A percentile compares a stretch with the other conserved stretches of the same genome.
Conservation (phyloP, 352 stramenopile genomes). For the Peronospora farinosa region DNA sequence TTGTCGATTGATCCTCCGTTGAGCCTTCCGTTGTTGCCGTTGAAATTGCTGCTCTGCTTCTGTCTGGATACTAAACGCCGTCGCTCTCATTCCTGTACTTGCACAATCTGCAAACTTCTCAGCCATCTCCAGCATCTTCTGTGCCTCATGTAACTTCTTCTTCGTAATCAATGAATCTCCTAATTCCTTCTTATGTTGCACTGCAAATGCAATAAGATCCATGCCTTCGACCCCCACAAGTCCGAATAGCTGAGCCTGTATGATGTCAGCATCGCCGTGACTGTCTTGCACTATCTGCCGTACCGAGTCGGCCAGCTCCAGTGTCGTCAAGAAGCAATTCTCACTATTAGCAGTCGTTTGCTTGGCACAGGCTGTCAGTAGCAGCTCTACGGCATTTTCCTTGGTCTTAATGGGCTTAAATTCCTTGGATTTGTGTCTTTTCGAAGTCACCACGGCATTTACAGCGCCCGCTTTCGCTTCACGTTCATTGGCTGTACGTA, state of each 20-base stretch:
- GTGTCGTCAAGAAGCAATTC: constrained; percentile 47
- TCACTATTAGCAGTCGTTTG: constrained; percentile 14
- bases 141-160: constrained; percentile 38
- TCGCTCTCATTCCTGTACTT: constrained; percentile 23
- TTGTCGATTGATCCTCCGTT: constrained; percentile 44
- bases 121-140: constrained; percentile 37
- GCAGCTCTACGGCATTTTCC: constrained; percentile 27
- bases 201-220: constrained; percentile 74
- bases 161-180: constrained; percentile 22
- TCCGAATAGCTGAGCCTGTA: constrained; percentile 73
- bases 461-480: constrained; percentile 44
- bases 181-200: constrained; percentile 45
- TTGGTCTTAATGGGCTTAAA: constrained; percentile 17
- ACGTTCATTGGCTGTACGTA: constrained; percentile 44
- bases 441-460: constrained; percentile 47
- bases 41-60: constrained; percentile 52
- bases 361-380: constrained; percentile 12
- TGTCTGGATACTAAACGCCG: constrained; percentile 62
- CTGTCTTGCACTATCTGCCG: constrained; percentile 57
- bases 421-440: constrained; percentile 18
- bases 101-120: constrained; percentile 14
- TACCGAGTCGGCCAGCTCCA: constrained; percentile 65
- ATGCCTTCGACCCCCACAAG: constrained; percentile 83
- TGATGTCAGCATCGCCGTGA: constrained; percentile 42
- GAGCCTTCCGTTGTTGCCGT: constrained; percentile 45